Conservation (phyloP, 192 early-diverging fungal species). For the Entomortierella parvispora region DNA sequence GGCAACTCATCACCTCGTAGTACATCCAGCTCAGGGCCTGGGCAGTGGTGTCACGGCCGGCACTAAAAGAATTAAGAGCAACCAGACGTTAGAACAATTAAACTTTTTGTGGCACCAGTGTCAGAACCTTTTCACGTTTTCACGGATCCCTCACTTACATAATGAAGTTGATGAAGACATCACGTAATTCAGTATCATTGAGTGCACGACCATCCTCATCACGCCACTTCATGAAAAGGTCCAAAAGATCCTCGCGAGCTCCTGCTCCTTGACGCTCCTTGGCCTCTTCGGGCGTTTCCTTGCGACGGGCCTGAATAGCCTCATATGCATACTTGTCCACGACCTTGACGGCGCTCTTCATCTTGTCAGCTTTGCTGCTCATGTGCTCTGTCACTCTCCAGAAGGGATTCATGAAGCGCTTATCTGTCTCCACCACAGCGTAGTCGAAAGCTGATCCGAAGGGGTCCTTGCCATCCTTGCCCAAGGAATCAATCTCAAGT, state of each 20-base stretch:
- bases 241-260: constrained; percentile 52
- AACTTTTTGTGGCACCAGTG: not conserved
- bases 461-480: constrained; percentile 39
- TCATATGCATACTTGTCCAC: constrained; percentile 43
- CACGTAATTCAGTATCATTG: constrained; percentile 52
- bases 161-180: constrained; percentile 60
- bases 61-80: too few species aligned
- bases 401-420: constrained; percentile 42
- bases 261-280: not conserved
- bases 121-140: not conserved
- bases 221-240: constrained; percentile 56
- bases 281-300: constrained; percentile 19
- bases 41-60: constrained; percentile 69
- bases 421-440: constrained; percentile 47
- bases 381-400: constrained; percentile 50
- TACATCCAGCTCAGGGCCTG: constrained; percentile 66
- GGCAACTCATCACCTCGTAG: constrained; percentile 54
- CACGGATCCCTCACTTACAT: constrained; percentile 26
- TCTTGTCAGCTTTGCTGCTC: constrained; percentile 6
- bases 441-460: constrained; percentile 66
- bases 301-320: constrained; percentile 40
- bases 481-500: constrained; percentile 54
- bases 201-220: constrained; percentile 52
- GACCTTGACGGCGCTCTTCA: constrained; percentile 22
- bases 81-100: not conserved